Base-by-base conservation (phyloP, 2,329 filamentous ascomycete species). In the Curvularia sp. region DNA sequence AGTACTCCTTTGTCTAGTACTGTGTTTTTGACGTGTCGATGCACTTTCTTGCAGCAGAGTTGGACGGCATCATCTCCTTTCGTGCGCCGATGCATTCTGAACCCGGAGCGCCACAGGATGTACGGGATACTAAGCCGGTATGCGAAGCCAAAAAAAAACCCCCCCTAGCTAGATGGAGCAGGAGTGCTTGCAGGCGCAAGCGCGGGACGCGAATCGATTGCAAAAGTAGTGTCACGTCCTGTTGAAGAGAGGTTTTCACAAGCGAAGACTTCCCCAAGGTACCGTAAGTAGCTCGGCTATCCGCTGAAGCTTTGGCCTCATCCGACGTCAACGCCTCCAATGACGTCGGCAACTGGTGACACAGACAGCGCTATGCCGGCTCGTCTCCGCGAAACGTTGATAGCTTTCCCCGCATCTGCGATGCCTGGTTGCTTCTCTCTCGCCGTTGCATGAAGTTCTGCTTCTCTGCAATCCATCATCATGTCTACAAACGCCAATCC, bases 331-430 rank as follows among this genome's bases (percentile, higher is more conserved):
- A 38, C 47, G 47, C 47, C 23, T 18, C 62, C 57, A 52, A 69
- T 70, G 67, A 70, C 67, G 65, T 69, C 62, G 63, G 56, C 28
- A 58, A 54, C 36, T 36, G 55, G 57, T 56, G 27, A 55, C 53
- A 59, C 59, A 61, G 53, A 56, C 38, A 50, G 46, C 60, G 64
- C 66, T 60, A 54, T 50, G 51, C 51, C 39, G 67, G 67, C 56
- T 65, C 63, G 64, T 58, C 55, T 64, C 53, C 68, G 60, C 59
- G 32, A 57, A 50, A 39, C 49, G 51, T 59, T 41, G 32, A 55
- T 32, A 57, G 57, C 60, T 53, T 65, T 65, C 70, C 66, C 69
- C 68, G 63, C 69, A 55, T 68, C 65, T 53, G 41, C 10, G 43
- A n/a, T 49, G 42, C 43, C 47, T 46, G 41, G 32, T 49, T 48